Percentiles rank a stretch among this genome's conserved stretches.
phyloP scores from a whole-genome alignment of 495 filamentous ascomycete species.

The Penicillium cinerascens region DNA sequence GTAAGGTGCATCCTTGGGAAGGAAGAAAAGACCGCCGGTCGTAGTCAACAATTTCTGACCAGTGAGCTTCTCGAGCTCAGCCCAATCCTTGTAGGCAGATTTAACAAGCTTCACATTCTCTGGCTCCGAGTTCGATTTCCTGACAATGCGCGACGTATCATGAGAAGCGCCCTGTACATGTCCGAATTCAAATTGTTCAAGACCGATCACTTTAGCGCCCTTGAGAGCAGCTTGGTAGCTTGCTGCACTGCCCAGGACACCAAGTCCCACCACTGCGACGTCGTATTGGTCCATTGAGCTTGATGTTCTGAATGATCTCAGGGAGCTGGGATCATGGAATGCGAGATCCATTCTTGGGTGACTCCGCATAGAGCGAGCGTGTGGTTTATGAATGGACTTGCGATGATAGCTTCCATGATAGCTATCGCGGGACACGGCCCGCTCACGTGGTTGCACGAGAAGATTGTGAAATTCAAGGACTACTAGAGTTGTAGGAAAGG shows the following conservation, averaged over 20 bases:
- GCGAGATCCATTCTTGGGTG: background rate
- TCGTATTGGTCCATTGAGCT: slow-evolving; percentile 8
- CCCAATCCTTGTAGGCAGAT: slow-evolving; percentile 21
- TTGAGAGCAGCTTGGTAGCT: slow-evolving; percentile 18
- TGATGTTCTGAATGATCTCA: background rate
- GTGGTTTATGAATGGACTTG: background rate
- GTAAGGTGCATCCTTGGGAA: slow-evolving; percentile 16
- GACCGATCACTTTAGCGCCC: slow-evolving; percentile 17
- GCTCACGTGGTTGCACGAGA: background rate
- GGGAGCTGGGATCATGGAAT: background rate
- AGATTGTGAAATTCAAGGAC: background rate
- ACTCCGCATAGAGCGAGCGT: background rate
- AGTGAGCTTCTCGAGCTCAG: slow-evolving; percentile 11
- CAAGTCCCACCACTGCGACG: slow-evolving; percentile 19
- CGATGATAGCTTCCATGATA: background rate
- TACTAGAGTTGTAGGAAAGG: background rate
- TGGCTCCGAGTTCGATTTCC: slow-evolving; percentile 14
- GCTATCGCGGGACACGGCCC: background rate
- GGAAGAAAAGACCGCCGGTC: slow-evolving; percentile 22
- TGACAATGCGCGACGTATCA: slow-evolving; percentile 20
- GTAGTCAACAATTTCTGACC: slow-evolving; percentile 17
- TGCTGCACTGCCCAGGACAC: slow-evolving; percentile 18
- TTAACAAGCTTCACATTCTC: slow-evolving; percentile 15
- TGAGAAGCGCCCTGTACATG: slow-evolving; percentile 20
- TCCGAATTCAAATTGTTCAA: slow-evolving; percentile 22